Conservation (phyloP, 1,284 basidiomycete species). For the Moniliophthora roreri region DNA sequence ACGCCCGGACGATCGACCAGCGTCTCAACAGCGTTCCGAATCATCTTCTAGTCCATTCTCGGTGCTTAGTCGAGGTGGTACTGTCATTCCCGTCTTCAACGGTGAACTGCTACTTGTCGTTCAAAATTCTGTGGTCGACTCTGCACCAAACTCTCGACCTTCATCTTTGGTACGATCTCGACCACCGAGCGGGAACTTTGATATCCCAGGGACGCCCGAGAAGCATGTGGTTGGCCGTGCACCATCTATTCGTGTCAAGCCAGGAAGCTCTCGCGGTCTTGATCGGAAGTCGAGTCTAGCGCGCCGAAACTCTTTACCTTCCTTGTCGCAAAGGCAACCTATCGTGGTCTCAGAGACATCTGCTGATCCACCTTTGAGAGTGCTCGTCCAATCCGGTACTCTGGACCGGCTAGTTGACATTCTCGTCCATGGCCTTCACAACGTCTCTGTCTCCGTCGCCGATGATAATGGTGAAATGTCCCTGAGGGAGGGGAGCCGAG, state of each 20-base stretch:
- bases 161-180: conserved; percentile 59
- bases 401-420: conserved; percentile 72
- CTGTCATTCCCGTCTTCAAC: conserved; percentile 68
- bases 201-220: conserved; percentile 34
- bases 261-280: conserved; percentile 59
- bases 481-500: conserved; percentile 63
- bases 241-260: conserved; percentile 75
- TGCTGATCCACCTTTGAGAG: conserved; percentile 67
- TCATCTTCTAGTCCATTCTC: conserved; percentile 30
- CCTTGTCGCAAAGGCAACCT: conserved; percentile 61
- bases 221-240: conserved; percentile 50
- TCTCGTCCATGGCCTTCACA: conserved; percentile 74
- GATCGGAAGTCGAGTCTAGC: conserved; percentile 75
- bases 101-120: conserved; percentile 73
- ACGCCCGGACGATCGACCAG: conserved; percentile 30
- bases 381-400: conserved; percentile 75
- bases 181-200: conserved; percentile 59
- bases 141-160: conserved; percentile 49
- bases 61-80: conserved; percentile 58
- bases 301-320: conserved; percentile 74
- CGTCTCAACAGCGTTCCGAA: conserved; percentile 29
- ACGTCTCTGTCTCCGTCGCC: conserved; percentile 72
- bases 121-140: conserved; percentile 43
- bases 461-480: conserved; percentile 85
- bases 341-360: conserved; percentile 58